These are phyloP conservation scores for Botryotinia convoluta DNA, from an alignment of 2,329 filamentous ascomycete genomes.

Conservation along the genomic window DNA sequence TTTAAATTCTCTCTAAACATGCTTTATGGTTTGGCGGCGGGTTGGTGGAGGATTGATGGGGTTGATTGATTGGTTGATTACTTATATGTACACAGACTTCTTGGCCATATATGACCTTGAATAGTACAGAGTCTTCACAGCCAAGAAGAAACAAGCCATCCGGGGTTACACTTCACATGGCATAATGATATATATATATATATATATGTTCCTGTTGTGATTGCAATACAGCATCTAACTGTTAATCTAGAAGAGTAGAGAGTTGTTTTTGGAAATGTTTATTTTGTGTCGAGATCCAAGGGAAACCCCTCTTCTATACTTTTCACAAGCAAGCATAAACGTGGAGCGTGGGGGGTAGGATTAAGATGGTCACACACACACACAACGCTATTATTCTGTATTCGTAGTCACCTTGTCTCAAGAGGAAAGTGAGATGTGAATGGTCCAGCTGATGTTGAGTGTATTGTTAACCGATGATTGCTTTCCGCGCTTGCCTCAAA, in stretches of 20 bases:
- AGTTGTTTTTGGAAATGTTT: background rate
- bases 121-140: background rate
- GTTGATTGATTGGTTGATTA: background rate
- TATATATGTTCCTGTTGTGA: background rate
- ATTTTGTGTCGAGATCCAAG: background rate
- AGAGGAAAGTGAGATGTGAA: slow-evolving; percentile 1
- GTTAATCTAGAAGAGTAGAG: background rate
- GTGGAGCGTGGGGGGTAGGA: background rate
- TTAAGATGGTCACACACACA: background rate
- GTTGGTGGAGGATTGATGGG: too few relatives aligned
- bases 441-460: slow-evolving; percentile 13
- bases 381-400: slow-evolving; percentile 1
- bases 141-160: background rate
- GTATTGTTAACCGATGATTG: background rate
- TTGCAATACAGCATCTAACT: background rate
- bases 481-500: background rate
- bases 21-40: background rate
- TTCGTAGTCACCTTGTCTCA: background rate
- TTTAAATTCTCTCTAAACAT: background rate
- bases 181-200: background rate
- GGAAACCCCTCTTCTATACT: background rate
- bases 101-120: background rate
- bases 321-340: background rate
- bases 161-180: background rate
- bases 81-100: background rate